Evolutionary conservation across 129 eudicot species (phyloP).

Genomic region (Flaveria bidentis): DNA sequence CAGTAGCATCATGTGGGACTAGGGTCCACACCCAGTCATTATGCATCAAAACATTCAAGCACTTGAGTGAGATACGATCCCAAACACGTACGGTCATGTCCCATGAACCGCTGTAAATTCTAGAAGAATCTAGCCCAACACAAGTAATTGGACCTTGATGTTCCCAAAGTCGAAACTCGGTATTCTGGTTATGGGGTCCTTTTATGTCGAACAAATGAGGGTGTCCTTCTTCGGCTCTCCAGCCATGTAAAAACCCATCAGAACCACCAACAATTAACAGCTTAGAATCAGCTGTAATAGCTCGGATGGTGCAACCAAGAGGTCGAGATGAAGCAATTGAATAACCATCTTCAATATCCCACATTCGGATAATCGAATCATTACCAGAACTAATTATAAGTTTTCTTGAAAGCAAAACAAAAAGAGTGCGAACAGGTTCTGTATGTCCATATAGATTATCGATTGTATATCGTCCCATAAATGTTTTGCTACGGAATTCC

Average conservation of each 20-base stretch:
- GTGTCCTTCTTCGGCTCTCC: conserved; percentile 84
- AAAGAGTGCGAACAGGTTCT: conserved; percentile 74
- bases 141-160: conserved; percentile 91
- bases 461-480: conserved; percentile 64
- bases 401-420: conserved; percentile 65
- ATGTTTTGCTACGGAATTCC: conserved; percentile 78
- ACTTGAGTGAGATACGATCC: conserved; percentile 64
- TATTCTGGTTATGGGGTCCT: conserved; percentile 43
- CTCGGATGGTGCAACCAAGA: conserved; percentile 89
- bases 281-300: conserved; percentile 82
- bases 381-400: conserved; percentile 83
- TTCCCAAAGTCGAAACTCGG: conserved; percentile 83
- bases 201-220: conserved; percentile 68
- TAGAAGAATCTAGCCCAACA: conserved; percentile 64
- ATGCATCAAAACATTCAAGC: conserved; percentile 66
- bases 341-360: conserved; percentile 93
- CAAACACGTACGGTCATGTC: conserved; percentile 84
- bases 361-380: conserved; percentile 81
- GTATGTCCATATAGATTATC: conserved; percentile 78
- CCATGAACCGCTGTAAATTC: conserved; percentile 93
- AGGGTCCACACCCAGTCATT: conserved; percentile 91
- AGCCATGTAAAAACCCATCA: conserved; percentile 86
- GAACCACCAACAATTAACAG: conserved; percentile 89
- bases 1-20: conserved; percentile 65
- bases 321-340: conserved; percentile 72